Base-by-base conservation (phyloP, 495 filamentous ascomycete species). In the Penicillium macrosclerotiorum region DNA sequence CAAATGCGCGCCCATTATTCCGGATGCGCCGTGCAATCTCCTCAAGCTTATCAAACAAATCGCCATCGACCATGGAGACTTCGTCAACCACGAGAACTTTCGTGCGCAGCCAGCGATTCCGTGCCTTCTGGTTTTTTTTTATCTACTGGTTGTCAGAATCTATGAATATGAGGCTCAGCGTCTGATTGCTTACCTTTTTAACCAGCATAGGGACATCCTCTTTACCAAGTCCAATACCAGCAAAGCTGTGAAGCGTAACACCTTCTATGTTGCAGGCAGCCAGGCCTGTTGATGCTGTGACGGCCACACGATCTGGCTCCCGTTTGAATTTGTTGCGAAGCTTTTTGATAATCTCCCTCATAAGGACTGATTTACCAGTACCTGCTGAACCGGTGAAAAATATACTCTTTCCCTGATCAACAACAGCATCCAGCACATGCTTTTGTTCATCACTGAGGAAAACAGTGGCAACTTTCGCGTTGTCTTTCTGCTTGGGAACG, bases 301-400 rank as follows among this genome's bases (percentile, higher is more conserved):
- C 88, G 9, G 91, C 92, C 26, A 98, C 74, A 22, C 85, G 75
- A 54, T 96, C 93, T 0, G 83, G 80, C 47, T 95, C 87, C 13
- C 75, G 72, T 12, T 59, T 71, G 62, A 84, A 84, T 59, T 90
- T 96, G 34, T 77, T 76, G 22, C 85, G 90, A 33, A 97, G 69
- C 5, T 84, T 78, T 11, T 78, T 64, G 55, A 98, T 96, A 46
- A 95, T 93, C 48, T 93, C 82, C 45, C 93, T 79, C 75, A 98
- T 86, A 36, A 98, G 72, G 3, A 97, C 93, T 1, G 93, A 98
- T 69, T 98, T 98, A 49, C 93, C 93, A 16, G 93, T 98, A 76
- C 93, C 93, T 44, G 93, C 93, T 31, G 93, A 95, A 45, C 93
- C 93, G 2, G 93, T 98, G 67, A 97, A 98, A 74, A 98, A 98